Evolutionary conservation across 495 filamentous ascomycete species (phyloP), one percentile per base, ranked within the genome.

Genomic region (Aspergillus taichungensis): DNA sequence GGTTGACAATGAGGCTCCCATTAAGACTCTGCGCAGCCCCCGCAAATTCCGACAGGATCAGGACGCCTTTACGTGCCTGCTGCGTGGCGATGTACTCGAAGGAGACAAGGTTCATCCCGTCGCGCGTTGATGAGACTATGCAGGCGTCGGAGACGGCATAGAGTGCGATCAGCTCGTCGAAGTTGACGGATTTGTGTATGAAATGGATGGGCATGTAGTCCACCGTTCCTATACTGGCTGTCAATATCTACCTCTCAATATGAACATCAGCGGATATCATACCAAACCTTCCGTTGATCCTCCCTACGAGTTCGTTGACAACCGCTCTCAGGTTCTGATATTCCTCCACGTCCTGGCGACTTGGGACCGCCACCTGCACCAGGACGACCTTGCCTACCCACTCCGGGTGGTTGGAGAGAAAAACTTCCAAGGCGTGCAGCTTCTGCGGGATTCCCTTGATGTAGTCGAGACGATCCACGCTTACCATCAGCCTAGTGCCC

Each of bases 181-280:
- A 89, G 12, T 71, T 66, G 53, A 92, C 84, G 9, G 82, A 87
- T 56, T 91, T 86, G 68, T 92, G 87, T 59, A 92, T 77, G 67
- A 90, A 92, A 62, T 92, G 87, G 55, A 94, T 90, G 3, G 87
- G 87, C 78, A 87, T 90, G 64, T 88, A 91, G 59, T 92, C 87
- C 51, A 92, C 78, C 4, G 84, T 90, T 55, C 85, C 76, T 77
- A 48, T 34, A 27, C n/a, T 10, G 30, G 50, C 42, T 41, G 46
- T 42, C 6, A 37, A 30, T 37, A 29, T n/a, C 10, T 35, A 7
- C n/a, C 11, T 8, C n/a, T 8, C 11, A 5, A 11, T 13, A 35
- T 13, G 11, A 4, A 2, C 18, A 24, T 24, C 18, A 24, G 35
- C 37, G 34, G 9, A 28, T 40, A 11, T 39, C 59, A 34, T 51